Evolutionary conservation across 2,329 filamentous ascomycete species (phyloP).

Genomic region (Aspergillus hiratsukae): DNA sequence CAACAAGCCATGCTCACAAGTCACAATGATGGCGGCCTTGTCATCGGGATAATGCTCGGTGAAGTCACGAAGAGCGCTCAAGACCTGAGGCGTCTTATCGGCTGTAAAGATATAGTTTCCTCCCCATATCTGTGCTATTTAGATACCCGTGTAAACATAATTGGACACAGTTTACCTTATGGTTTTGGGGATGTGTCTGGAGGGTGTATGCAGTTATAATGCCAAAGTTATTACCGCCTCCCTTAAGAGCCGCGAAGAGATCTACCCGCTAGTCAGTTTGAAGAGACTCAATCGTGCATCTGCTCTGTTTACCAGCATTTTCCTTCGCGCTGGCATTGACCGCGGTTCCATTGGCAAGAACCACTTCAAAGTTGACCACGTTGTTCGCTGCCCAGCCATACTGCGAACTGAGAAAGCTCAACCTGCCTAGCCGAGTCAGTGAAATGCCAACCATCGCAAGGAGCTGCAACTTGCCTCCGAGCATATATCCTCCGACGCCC

Average conservation of each 20-base stretch:
- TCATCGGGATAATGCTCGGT: slow-evolving; percentile 51
- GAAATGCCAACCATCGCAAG: neutral
- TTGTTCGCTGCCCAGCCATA: slow-evolving; percentile 49
- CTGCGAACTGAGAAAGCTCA: slow-evolving; percentile 49
- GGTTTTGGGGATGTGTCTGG: slow-evolving; percentile 28
- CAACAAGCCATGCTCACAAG: slow-evolving; percentile 45
- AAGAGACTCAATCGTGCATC: no score
- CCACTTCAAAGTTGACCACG: slow-evolving; percentile 45
- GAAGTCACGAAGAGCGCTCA: slow-evolving; percentile 32
- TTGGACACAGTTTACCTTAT: slow-evolving; percentile 16
- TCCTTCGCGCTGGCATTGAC: slow-evolving; percentile 37
- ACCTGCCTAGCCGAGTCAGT: slow-evolving; percentile 23
- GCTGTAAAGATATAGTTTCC: slow-evolving; percentile 42
- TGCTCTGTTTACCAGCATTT: slow-evolving; percentile 23
- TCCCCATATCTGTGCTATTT: slow-evolving; percentile 39
- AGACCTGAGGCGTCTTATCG: slow-evolving; percentile 32
- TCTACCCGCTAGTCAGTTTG: slow-evolving; percentile 19
- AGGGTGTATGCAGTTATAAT: slow-evolving; percentile 40
- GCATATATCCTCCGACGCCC: slow-evolving; percentile 46
- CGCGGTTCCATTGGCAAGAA: slow-evolving; percentile 45
- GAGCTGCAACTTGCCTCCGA: slow-evolving; percentile 34
- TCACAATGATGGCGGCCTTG: slow-evolving; percentile 58
- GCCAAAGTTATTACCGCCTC: slow-evolving; percentile 43
- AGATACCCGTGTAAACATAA: slow-evolving; percentile 8
- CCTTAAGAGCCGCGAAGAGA: slow-evolving; percentile 40